Base-by-base conservation (phyloP, 2,329 filamentous ascomycete genomes). In the Beauveria sp. region DNA sequence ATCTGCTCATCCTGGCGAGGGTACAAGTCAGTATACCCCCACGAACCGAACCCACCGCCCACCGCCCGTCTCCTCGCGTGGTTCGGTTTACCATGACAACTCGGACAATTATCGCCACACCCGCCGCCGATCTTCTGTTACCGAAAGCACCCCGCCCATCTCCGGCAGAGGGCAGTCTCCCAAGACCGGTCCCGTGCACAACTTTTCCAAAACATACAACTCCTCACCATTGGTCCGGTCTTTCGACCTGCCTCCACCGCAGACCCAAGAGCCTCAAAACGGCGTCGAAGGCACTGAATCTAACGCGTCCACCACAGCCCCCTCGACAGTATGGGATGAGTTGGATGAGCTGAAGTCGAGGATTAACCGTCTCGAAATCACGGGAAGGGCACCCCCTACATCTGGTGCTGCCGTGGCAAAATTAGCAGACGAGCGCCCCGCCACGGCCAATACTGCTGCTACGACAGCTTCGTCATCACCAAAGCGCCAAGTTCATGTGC, bases 321-420 rank as follows among this genome's bases (percentile, higher is more conserved):
- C 93, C 14, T 96, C 92, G 2, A 97, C 92, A 0, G 91, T 99
- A 3, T 99, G 95, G 95, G 95, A 98, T 71, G 95, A 99, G 74
- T 77, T 99, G 30, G 95, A 98, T 68, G 95, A 98, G 66, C 78
- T 99, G 52, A 98, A 98, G 73, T 95, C 91, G 46, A 86, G 95
- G 34, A 96, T 99, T 67, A 87, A 91, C 67, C 90, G 91, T 63
- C 82, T 99, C 10, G 95, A 98, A 73, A 75, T 96, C 67, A 96
- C 91, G 2, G 93, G 93, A 62, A 96, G 96, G 74, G 78, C 95
- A 40, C 92, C 93, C 0, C 78, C 90, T 0, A 92, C 90, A 2
- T 93, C 92, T 3, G 89, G 87, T 42, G 90, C 90, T 2, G 89
- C 90, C 2, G 88, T 93, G 70, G 88, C 88, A 5, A 84, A 86